Percentiles rank a stretch among this genome's conserved stretches.
These are phyloP conservation scores for Angophora floribunda DNA, from an alignment of 345 rosid species.

Conservation along the genomic window DNA sequence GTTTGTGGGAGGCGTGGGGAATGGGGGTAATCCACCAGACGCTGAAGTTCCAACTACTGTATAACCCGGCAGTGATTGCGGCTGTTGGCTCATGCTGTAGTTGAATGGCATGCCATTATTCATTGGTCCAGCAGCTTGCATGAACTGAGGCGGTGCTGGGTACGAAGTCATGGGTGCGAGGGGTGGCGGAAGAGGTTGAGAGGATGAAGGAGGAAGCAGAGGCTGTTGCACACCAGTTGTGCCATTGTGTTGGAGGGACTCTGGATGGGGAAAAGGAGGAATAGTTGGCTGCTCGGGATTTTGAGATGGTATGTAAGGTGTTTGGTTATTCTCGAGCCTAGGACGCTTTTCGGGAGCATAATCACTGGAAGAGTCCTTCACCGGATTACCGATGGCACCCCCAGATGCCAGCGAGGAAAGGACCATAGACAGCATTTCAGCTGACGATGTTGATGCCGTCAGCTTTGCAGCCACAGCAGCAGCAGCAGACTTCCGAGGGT, in stretches of 20 bases:
- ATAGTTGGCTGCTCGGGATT: conserved; percentile 12
- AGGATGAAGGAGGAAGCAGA: conserved; percentile 50
- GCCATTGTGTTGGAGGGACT: conserved; percentile 16
- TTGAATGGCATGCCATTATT: conserved; percentile 32
- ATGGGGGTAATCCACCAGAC: conserved; percentile 35
- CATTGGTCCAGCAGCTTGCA: conserved; percentile 43
- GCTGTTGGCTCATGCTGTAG: conserved; percentile 38
- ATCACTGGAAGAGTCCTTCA: conserved; percentile 37
- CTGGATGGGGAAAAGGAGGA: conserved; percentile 16
- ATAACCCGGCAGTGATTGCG: conserved; percentile 25
- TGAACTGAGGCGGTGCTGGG: conserved; percentile 25
- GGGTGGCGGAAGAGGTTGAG: conserved; percentile 45
- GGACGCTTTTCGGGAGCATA: conserved; percentile 62
- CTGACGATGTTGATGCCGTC: conserved; percentile 89
- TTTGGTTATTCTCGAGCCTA: conserved; percentile 51
- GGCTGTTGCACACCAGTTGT: conserved; percentile 16
- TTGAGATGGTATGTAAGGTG: conserved; percentile 32
- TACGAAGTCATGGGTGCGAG: conserved; percentile 37
- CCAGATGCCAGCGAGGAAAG: conserved; percentile 91
- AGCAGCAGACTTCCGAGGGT: conserved; percentile 68
- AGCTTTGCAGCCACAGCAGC: conserved; percentile 84
- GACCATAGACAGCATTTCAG: conserved; percentile 87
- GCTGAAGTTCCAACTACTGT: conserved; percentile 24
- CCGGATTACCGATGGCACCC: conserved; percentile 47
- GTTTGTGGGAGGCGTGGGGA: conserved; percentile 21